Base-by-base conservation (phyloP, 352 stramenopile species). In the Phytophthora agathidicida region DNA sequence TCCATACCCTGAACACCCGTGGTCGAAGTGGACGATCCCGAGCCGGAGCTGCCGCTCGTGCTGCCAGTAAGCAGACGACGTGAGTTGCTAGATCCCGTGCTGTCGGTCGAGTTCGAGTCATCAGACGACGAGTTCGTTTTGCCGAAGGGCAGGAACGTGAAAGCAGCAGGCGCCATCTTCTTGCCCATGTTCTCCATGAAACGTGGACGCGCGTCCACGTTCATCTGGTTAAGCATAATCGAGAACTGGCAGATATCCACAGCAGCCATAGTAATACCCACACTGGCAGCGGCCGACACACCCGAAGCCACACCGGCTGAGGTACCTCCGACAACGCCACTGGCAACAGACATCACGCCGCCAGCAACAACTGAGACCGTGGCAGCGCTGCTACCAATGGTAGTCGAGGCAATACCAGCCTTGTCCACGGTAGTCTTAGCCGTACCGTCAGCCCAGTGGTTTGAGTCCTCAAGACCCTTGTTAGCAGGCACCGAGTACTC, bases 171-270 rank as follows among this genome's bases (percentile, higher is more conserved):
- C 4, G 81, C 64, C 80, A 91, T 88, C 35, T 79, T 71, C 39
- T 81, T 83, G 22, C 84, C 84, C 81, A 93, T 90, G 36, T 90
- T 77, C 61, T 91, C 79, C 23, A 93, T 71, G 48, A 91, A 76
- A 1, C 79, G 79, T 19, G 83, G 81, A 24, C 79, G 83, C 5
- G 79, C 81, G 30, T 93, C 80, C 17, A 93, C 61, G 65, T 93
- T 93, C 77, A 93, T 87, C 53, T 93, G 83, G 68, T 85, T 93
- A 24, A 93, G 71, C 83, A 93, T 93, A 47, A 93, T 77, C 8
- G 77, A 77, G 53, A 93, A 93, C 67, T 93, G 83, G 48, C 83
- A 93, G 22, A 93, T 69, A 24, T 93, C 83, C 27, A 91, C 74
- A 0, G 81, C 80, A 17, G 81, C 80, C 61, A 91, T 80, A 16